Conservation (phyloP, 192 early-diverging fungal genomes). For the Backusella liffmaniae region DNA sequence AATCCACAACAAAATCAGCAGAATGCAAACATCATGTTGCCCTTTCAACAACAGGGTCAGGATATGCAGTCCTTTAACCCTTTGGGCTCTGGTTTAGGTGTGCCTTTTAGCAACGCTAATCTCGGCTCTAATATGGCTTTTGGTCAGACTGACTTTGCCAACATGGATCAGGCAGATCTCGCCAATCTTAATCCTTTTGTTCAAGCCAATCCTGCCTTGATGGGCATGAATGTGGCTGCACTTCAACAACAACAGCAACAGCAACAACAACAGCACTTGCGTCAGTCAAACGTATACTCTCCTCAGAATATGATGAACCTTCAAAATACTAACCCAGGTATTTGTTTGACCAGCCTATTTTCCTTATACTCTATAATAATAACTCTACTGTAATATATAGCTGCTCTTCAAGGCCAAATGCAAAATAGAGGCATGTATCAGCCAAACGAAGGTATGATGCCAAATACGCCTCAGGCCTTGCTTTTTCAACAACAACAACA, state of each 20-base stretch:
- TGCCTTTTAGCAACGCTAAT: slow-evolving; percentile 1
- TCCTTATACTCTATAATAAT: background rate
- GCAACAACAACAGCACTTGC: slow-evolving; percentile 6
- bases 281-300: background rate
- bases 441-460: slow-evolving; percentile 14
- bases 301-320: slow-evolving; percentile 18
- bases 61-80: slow-evolving; percentile 5
- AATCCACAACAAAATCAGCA: slow-evolving; percentile 4
- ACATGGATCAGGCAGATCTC: slow-evolving; percentile 19
- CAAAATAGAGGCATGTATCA: slow-evolving; percentile 28
- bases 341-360: background rate
- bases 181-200: slow-evolving; percentile 8
- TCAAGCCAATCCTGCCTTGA: slow-evolving; percentile 2
- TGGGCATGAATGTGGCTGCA: slow-evolving; percentile 10
- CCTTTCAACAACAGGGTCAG: slow-evolving; percentile 19
- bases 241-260: slow-evolving; percentile 8
- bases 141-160: slow-evolving; percentile 1
- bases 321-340: slow-evolving; percentile 10
- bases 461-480: slow-evolving; percentile 1
- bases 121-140: slow-evolving; percentile 15
- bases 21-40: slow-evolving; percentile 17
- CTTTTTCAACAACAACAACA: slow-evolving; percentile 32
- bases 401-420: slow-evolving; percentile 27
- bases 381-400: background rate
- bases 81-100: slow-evolving; percentile 1